Base-by-base conservation (phyloP, 768 basidiomycete genomes). In the Suillus lakei region DNA sequence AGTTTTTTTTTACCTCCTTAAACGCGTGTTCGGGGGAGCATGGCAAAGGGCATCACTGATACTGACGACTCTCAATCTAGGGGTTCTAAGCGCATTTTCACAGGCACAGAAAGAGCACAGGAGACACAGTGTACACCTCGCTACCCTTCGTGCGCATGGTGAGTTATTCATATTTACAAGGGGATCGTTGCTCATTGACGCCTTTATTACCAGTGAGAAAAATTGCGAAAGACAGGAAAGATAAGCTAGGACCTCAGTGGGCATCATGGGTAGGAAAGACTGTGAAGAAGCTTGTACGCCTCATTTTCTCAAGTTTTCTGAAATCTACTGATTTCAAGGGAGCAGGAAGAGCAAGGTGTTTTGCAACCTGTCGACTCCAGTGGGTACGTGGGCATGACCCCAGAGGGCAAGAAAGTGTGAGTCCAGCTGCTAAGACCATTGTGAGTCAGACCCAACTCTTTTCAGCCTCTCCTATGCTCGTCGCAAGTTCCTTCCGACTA, bases 221-320 rank as follows among this genome's bases (percentile, higher is more conserved):
- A 70, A 82, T 74, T 59, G 85, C 84, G 13, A 69, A 79, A 53
- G 76, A 73, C 34, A 78, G 77, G 51, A 77, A 81, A 63, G 84
- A 84, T 55, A 81, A 77, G 55, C 76, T 86, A 12, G 84, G 85
- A 4, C 82, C 83, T 7, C 77, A 81, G 41, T 86, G 85, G 85
- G 73, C 79, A 16, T 79, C 72, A 34, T 85, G 83, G 82, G 82
- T 86, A 30, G 71, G 76, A 34, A 81, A 79, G 63, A 79, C 84
- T 9, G 76, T 85, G 1, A 75, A 79, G 41, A 82, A 79, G 64
- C 76, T 86, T 54, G 85, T 84, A 39, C 16, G 82, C 38, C 8
- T 54, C 4, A 21, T 46, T 41, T 13, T 32, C 34, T 3, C 38
- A 23, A 62, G 3, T 43, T 21, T 43, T 9, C 26, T 53, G 5